A percentile compares a stretch with the other conserved stretches of the same genome.
phyloP scores from a whole-genome alignment of 2,329 filamentous ascomycete species.

The Xylaria sp. region DNA sequence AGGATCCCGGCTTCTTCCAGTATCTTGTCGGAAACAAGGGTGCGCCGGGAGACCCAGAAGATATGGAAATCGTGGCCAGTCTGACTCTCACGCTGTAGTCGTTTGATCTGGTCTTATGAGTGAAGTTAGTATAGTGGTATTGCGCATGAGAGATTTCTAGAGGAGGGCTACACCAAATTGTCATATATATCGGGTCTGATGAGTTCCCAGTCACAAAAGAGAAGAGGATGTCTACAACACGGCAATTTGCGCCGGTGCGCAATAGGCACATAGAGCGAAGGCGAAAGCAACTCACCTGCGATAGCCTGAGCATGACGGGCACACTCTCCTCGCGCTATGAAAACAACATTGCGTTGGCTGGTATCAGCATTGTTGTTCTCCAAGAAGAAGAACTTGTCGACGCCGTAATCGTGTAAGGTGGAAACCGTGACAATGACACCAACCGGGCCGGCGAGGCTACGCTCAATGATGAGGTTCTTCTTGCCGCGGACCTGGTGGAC shows the following conservation, averaged over 20 bases:
- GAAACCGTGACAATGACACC: conserved; percentile 93
- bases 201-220: conserved; percentile 29
- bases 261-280: not conserved
- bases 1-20: conserved; percentile 90
- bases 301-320: conserved; percentile 76
- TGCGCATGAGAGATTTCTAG: conserved; percentile 36
- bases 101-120: conserved; percentile 76
- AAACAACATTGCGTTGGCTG: conserved; percentile 90
- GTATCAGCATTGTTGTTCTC: conserved; percentile 95
- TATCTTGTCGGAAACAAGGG: conserved; percentile 82
- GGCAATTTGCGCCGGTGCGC: not conserved
- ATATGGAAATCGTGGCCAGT: conserved; percentile 94
- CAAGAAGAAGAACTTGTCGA: conserved; percentile 94
- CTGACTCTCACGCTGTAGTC: conserved; percentile 79
- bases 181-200: conserved; percentile 38
- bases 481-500: conserved; percentile 80
- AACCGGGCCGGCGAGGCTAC: conserved; percentile 80
- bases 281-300: conserved; percentile 62
- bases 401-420: conserved; percentile 91
- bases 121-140: conserved; percentile 46
- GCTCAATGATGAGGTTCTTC: conserved; percentile 95
- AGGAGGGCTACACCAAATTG: conserved; percentile 18
- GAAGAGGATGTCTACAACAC: not conserved
- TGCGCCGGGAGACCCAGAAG: conserved; percentile 91
- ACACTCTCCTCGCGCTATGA: conserved; percentile 86